Evolutionary conservation across 208 protist genomes (phyloP).

Genomic region (Balamuthia mandrillaris): DNA sequence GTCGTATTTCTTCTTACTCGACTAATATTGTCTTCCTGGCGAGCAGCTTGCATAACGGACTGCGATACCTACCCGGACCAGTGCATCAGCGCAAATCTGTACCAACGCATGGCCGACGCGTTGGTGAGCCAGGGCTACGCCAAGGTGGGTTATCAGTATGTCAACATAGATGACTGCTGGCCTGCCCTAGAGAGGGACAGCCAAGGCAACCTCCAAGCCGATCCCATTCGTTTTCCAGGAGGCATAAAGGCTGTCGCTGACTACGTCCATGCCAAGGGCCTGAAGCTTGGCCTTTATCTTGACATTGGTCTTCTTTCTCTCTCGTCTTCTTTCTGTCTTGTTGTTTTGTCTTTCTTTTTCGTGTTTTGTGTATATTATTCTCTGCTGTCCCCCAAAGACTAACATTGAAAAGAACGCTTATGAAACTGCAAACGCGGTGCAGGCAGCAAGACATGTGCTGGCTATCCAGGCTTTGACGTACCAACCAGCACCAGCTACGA

Average conservation of each 20-base stretch:
- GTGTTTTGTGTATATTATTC: too few relatives aligned
- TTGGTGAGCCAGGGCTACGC: neutral
- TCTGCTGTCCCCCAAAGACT: too few relatives aligned
- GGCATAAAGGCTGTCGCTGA: slow-evolving; percentile 46
- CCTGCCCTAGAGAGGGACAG: neutral
- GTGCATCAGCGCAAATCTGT: neutral
- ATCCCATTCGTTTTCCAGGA: slow-evolving; percentile 33
- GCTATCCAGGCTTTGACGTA: neutral
- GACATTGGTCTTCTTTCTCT: neutral
- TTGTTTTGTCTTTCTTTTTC: too few relatives aligned
- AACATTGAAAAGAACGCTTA: too few relatives aligned
- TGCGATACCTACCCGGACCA: neutral
- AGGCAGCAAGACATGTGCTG: neutral
- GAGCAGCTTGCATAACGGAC: neutral
- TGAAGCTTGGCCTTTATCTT: slow-evolving; percentile 47
- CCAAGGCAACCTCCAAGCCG: slow-evolving; percentile 10
- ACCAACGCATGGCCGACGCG: slow-evolving; percentile 11
- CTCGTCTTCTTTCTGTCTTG: too few relatives aligned
- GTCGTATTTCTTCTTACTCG: neutral
- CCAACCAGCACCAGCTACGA: neutral
- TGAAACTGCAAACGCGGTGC: neutral
- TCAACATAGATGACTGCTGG: slow-evolving; percentile 55
- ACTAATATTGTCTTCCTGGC: neutral
- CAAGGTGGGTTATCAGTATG: slow-evolving; percentile 45
- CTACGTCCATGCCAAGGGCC: slow-evolving; percentile 40